Evolutionary conservation across 192 early-diverging fungal species (phyloP).

Genomic region (Geosiphon pyriformis): DNA sequence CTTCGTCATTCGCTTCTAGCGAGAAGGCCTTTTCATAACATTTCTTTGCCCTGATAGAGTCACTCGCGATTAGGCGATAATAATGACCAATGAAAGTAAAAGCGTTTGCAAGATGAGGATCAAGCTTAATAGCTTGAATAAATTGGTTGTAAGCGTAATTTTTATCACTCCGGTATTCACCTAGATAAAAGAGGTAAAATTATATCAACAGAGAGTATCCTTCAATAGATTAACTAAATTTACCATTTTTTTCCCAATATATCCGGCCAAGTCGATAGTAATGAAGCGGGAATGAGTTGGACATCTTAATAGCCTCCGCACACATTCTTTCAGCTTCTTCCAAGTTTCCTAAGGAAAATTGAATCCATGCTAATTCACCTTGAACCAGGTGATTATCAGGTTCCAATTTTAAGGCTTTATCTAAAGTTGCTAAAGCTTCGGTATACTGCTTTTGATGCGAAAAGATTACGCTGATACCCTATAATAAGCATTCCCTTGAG

Average conservation of each 20-base stretch:
- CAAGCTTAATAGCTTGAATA: slow-evolving; percentile 64
- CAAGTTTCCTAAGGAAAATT: slow-evolving; percentile 45
- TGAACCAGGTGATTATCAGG: slow-evolving; percentile 43
- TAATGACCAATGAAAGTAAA: slow-evolving; percentile 83
- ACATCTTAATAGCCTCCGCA: slow-evolving; percentile 46
- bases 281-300: slow-evolving; percentile 44
- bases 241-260: slow-evolving; percentile 75
- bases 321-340: slow-evolving; percentile 50
- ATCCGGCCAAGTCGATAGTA: slow-evolving; percentile 63
- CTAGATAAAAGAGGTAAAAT: slow-evolving; percentile 22
- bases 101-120: slow-evolving; percentile 53
- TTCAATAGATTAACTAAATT: not conserved
- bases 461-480: slow-evolving; percentile 56
- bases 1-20: slow-evolving; percentile 59
- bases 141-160: slow-evolving; percentile 61
- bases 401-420: slow-evolving; percentile 44
- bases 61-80: slow-evolving; percentile 63
- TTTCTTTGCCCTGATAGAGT: slow-evolving; percentile 63
- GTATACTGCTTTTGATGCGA: slow-evolving; percentile 44
- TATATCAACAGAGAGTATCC: too few relatives aligned
- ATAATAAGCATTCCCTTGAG: not conserved
- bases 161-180: slow-evolving; percentile 50
- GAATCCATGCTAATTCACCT: slow-evolving; percentile 67
- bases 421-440: slow-evolving; percentile 55
- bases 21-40: slow-evolving; percentile 80